A percentile compares a stretch with the other conserved stretches of the same genome.
phyloP scores from a whole-genome alignment of 2,329 filamentous ascomycete species.

The Lachnellula suecica region DNA sequence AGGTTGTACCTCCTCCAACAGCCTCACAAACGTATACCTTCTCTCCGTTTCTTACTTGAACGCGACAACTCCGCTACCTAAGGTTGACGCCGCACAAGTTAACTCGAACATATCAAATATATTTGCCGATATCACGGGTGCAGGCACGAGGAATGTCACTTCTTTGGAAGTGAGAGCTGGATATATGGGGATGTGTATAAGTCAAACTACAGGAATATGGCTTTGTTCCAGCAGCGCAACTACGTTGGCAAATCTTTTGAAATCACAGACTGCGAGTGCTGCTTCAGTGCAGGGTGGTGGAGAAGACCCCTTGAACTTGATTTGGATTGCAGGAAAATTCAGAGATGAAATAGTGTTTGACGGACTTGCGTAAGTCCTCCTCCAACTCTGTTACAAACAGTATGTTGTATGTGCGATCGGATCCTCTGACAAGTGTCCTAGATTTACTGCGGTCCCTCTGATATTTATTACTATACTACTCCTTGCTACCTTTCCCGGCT shows the following conservation, averaged over 20 bases:
- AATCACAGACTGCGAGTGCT: background rate
- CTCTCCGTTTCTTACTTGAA: slow-evolving; percentile 12
- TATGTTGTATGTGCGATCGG: background rate
- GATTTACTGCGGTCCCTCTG: slow-evolving; percentile 8
- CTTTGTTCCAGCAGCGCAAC: slow-evolving; percentile 12
- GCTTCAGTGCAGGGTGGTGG: background rate
- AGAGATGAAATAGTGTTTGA: slow-evolving; percentile 11
- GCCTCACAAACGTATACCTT: slow-evolving; percentile 9
- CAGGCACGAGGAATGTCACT: background rate
- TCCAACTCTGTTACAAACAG: background rate
- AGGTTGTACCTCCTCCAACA: slow-evolving; percentile 7
- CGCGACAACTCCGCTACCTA: background rate
- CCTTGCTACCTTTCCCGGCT: slow-evolving; percentile 12
- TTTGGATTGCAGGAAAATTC: slow-evolving; percentile 12
- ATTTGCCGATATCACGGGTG: background rate
- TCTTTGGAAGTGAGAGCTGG: slow-evolving; percentile 9
- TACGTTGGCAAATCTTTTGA: slow-evolving; percentile 4
- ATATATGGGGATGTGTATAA: slow-evolving; percentile 15
- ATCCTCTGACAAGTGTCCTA: background rate
- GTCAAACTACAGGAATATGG: slow-evolving; percentile 3
- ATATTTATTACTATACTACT: slow-evolving; percentile 4
- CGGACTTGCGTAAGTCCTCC: slow-evolving; percentile 9
- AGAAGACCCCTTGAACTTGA: slow-evolving; percentile 14
- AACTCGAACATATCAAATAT: slow-evolving; percentile 6
- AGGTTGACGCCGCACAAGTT: background rate